Evolutionary conservation across 2,329 filamentous ascomycete species (phyloP).

Genomic region (Onygenales sp.): DNA sequence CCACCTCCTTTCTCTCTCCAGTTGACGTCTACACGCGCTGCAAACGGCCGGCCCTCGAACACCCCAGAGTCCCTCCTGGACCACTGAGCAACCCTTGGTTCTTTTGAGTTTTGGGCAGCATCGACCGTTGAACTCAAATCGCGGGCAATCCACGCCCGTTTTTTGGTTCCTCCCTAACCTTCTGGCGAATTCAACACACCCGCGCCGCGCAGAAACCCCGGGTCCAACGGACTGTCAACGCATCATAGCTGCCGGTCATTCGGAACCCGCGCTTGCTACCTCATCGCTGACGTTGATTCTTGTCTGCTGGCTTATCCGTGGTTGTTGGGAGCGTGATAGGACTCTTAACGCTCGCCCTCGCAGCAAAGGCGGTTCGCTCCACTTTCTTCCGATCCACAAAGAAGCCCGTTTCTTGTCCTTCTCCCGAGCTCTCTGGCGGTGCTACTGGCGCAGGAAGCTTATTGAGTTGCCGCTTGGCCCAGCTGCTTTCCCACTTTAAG

Average conservation of each 20-base stretch:
- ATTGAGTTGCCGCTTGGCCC: background rate
- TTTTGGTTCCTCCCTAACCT: slow-evolving; percentile 10
- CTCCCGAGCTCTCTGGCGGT: background rate
- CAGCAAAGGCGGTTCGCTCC: background rate
- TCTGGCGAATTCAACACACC: slow-evolving; percentile 6
- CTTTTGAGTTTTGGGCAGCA: slow-evolving; percentile 7
- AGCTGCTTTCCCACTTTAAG: slow-evolving; percentile 1
- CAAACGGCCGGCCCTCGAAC: slow-evolving; percentile 4
- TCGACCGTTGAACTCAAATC: slow-evolving; percentile 12
- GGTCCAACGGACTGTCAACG: background rate
- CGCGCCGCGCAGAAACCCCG: background rate
- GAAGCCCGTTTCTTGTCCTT: background rate
- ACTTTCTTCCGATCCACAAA: slow-evolving; percentile 1
- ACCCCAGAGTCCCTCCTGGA: background rate
- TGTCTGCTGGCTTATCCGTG: background rate
- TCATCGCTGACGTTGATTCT: slow-evolving; percentile 2
- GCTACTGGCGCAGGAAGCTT: background rate
- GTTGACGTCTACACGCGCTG: background rate
- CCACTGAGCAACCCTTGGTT: background rate
- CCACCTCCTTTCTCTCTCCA: background rate
- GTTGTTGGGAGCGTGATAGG: background rate
- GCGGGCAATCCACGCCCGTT: slow-evolving; percentile 1
- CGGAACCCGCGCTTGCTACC: background rate
- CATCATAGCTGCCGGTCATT: slow-evolving; percentile 1
- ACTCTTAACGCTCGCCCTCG: background rate